phyloP scores from a whole-genome alignment of 2,329 filamentous ascomycete species.

The Paecilomyces variotii region DNA sequence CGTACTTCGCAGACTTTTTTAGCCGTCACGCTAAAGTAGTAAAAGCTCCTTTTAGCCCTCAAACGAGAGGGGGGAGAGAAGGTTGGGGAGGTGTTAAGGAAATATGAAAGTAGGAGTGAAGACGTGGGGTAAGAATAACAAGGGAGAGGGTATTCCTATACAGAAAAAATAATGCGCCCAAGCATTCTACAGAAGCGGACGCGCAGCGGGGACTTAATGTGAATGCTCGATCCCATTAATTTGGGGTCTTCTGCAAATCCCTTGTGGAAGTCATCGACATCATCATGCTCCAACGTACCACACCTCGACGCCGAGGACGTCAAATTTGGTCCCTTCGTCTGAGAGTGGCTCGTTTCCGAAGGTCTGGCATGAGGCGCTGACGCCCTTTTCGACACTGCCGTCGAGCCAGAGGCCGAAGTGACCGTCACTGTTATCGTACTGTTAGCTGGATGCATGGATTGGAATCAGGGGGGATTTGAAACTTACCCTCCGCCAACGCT shows the following conservation, averaged over 20 bases:
- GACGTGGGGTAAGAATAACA: not conserved
- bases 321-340: constrained; percentile 87
- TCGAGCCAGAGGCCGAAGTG: constrained; percentile 93
- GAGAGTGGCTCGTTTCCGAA: constrained; percentile 94
- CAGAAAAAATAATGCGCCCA: not conserved
- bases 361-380: constrained; percentile 76
- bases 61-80: too few relatives aligned
- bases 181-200: not conserved
- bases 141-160: not conserved
- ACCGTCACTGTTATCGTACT: constrained; percentile 50
- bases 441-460: constrained; percentile 2
- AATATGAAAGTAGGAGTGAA: not conserved
- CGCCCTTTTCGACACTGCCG: constrained; percentile 71
- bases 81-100: not conserved
- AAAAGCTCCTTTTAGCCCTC: not conserved
- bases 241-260: too few relatives aligned
- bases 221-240: too few relatives aligned
- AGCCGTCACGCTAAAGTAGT: not conserved
- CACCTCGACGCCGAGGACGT: constrained; percentile 80
- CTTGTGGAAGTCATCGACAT: not conserved
- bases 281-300: constrained; percentile 70
- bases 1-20: not conserved
- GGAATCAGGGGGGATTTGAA: not conserved
- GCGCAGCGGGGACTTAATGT: too few relatives aligned
- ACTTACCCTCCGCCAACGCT: constrained; percentile 71